Base-by-base conservation (phyloP, 2,329 filamentous ascomycete genomes). In the Lizonia empirigonia region DNA sequence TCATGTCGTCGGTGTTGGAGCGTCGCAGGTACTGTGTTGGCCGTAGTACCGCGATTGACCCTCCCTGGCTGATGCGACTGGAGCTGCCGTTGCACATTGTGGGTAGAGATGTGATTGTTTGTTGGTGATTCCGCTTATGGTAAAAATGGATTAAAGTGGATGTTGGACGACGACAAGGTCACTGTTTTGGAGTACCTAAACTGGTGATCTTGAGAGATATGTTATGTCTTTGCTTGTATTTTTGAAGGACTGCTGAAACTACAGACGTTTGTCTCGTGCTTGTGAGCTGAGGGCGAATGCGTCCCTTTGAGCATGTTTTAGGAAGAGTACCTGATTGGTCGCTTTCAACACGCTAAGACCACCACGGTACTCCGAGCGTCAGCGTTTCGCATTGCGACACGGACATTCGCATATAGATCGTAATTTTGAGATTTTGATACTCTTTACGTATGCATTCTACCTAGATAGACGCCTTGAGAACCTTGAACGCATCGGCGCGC, bases 261-360 rank as follows among this genome's bases (percentile, higher is more conserved):
- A 46, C 36, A 29, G 27, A 34, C 37, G 7, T 29, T 41, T 24
- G 30, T 29, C 23, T 9, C 24, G 29, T 19, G 24, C 32, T 38
- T 23, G 33, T 44, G 15, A 20, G 26, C 53, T 60, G 63, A 63
- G 66, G 36, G 50, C 47, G 55, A 64, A 62, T 64, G 67, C 66
- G 68, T 53, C 18, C 58, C 63, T 65, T 70, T 72, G 70, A 72
- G 70, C 70, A 72, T 54, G 60, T 72, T 72, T 68, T 61, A 57
- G 16, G n/a, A 50, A 38, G 65, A 70, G 66, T 58, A 71, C 65
- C 63, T 45, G 53, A 63, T 63, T 69, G 61, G 63, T 44, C 53
- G 42, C 16, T n/a, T 18, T 33, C 34, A 32, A 42, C 44, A 38
- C 50, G 29, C 46, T 46, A 39, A 20, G 36, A 32, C 50, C 64